Evolutionary conservation across 2,329 filamentous ascomycete species (phyloP).

Genomic region (Didymella lethalis): DNA sequence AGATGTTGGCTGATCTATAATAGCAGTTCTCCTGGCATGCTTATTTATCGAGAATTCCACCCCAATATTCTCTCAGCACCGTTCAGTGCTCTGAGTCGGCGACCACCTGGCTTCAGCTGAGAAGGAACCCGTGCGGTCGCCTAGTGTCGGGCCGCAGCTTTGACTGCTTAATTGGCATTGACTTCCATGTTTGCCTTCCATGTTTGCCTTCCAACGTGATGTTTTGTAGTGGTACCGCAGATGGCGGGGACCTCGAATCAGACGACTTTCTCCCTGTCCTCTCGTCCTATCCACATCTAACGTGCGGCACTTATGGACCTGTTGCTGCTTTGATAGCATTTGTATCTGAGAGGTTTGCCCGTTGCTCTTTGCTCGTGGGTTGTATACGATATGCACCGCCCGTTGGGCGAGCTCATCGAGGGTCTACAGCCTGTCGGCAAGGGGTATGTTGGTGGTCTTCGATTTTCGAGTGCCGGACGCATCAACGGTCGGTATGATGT

Average conservation of each 20-base stretch:
- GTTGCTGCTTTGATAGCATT: neutral
- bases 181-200: neutral
- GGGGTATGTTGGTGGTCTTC: conserved; percentile 6
- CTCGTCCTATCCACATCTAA: neutral
- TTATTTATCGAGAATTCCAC: neutral
- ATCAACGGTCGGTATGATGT: conserved; percentile 44
- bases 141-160: neutral
- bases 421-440: conserved; percentile 21
- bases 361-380: too few species aligned
- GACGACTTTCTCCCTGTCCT: neutral
- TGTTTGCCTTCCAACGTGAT: neutral
- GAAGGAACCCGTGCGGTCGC: too few species aligned
- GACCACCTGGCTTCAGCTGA: neutral
- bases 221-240: neutral
- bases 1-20: neutral
- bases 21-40: neutral
- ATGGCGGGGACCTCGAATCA: neutral
- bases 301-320: neutral
- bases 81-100: neutral
- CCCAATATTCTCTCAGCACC: neutral
- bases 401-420: neutral
- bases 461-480: conserved; percentile 23
- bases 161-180: neutral
- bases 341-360: neutral
- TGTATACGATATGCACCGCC: neutral